Evolutionary conservation across 2,329 filamentous ascomycete species (phyloP).

Genomic region (Aspergillus niger): DNA sequence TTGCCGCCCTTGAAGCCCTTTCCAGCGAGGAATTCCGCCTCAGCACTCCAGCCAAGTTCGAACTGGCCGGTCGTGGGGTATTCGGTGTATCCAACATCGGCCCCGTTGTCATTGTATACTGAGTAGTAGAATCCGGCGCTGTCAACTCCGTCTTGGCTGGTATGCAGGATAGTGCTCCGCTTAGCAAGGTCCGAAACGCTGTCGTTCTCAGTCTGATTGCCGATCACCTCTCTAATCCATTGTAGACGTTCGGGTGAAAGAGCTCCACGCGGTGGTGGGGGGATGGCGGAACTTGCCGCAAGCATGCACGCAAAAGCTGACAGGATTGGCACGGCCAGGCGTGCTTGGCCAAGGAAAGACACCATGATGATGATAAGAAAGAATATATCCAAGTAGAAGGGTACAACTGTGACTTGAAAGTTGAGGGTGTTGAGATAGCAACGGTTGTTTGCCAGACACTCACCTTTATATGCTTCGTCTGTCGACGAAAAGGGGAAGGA

Average conservation of each 20-base stretch:
- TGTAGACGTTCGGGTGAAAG: neutral
- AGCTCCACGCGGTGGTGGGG: neutral
- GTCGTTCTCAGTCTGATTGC: neutral
- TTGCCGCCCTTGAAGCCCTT: slow-evolving; percentile 7
- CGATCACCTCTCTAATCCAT: neutral
- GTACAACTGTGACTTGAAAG: too few relatives aligned
- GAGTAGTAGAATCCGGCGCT: slow-evolving; percentile 9
- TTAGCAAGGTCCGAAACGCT: neutral
- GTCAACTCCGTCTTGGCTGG: neutral
- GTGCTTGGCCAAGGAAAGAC: too few relatives aligned
- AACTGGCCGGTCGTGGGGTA: slow-evolving; percentile 1
- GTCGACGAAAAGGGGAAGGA: too few relatives aligned
- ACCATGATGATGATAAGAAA: too few relatives aligned
- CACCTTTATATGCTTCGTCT: too few relatives aligned
- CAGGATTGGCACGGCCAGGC: too few relatives aligned
- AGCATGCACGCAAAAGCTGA: too few relatives aligned
- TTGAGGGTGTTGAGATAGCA: too few relatives aligned
- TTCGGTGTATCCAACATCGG: slow-evolving; percentile 5
- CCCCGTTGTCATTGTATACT: slow-evolving; percentile 8
- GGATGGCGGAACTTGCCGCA: too few relatives aligned
- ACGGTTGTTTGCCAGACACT: too few relatives aligned
- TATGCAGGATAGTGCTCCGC: neutral
- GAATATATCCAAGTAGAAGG: too few relatives aligned
- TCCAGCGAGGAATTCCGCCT: neutral
- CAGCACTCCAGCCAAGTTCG: neutral